These are phyloP conservation scores for Aspergillus sp. DNA, from an alignment of 2,329 filamentous ascomycete species.

Conservation along the genomic window DNA sequence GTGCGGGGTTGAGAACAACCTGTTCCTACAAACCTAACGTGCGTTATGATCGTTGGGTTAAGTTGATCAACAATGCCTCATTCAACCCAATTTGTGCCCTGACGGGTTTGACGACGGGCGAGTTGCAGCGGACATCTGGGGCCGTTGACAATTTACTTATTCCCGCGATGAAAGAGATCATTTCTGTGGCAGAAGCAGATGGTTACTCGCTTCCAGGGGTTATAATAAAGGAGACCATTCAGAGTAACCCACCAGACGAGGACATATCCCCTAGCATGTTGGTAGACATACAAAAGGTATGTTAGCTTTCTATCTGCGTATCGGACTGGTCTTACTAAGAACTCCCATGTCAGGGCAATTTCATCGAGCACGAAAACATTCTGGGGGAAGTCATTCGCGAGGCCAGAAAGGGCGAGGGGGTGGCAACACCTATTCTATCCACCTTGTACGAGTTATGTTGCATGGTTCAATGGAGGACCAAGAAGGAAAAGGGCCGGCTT, in stretches of 20 bases:
- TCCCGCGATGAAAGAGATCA: too few relatives aligned
- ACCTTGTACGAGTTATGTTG: constrained; percentile 10
- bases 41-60: constrained; percentile 34
- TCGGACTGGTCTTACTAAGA: too few relatives aligned
- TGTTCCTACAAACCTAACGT: constrained; percentile 41
- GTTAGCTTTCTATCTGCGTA: too few relatives aligned
- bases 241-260: too few relatives aligned
- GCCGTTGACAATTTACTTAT: too few relatives aligned
- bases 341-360: constrained; percentile 47
- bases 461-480: constrained; percentile 5
- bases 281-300: too few relatives aligned
- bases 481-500: background rate
- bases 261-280: too few relatives aligned
- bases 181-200: too few relatives aligned
- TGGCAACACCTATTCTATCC: constrained; percentile 37
- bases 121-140: constrained; percentile 17
- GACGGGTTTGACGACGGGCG: constrained; percentile 53
- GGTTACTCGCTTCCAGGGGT: too few relatives aligned
- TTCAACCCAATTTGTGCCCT: constrained; percentile 58
- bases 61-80: constrained; percentile 53
- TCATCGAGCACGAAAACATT: constrained; percentile 57
- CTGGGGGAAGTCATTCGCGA: constrained; percentile 57
- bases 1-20: constrained; percentile 48
- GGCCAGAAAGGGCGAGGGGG: constrained; percentile 45
- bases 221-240: too few relatives aligned